phyloP scores from a whole-genome alignment of 805 yeast species.

The Ogataea ganodermae region DNA sequence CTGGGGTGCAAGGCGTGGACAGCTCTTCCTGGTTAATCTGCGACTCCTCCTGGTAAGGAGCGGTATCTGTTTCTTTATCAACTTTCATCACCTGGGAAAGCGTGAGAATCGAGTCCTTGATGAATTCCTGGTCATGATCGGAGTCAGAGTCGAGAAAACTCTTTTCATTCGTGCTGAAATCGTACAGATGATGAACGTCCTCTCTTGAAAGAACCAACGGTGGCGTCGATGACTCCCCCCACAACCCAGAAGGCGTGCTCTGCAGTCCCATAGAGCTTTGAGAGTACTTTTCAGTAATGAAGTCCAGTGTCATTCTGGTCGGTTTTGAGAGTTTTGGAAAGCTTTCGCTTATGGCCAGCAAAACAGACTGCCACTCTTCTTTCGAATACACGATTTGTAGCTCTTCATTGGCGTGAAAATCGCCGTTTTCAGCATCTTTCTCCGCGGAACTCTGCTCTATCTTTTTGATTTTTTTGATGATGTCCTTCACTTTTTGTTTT shows the following conservation, averaged over 20 bases:
- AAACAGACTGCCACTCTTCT: conserved; percentile 33
- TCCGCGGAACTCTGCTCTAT: conserved; percentile 15
- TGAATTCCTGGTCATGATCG: conserved; percentile 1
- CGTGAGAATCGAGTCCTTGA: conserved; percentile 15
- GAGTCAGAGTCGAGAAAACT: conserved; percentile 21
- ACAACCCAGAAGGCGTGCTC: conserved; percentile 8
- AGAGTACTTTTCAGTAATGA: conserved; percentile 26
- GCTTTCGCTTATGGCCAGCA: conserved; percentile 23
- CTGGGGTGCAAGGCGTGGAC: conserved; percentile 20
- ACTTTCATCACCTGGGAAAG: conserved; percentile 21
- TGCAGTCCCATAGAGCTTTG: conserved; percentile 6
- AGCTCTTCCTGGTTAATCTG: neutral
- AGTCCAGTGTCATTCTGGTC: conserved; percentile 28
- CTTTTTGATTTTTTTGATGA: conserved; percentile 25
- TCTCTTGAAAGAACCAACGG: conserved; percentile 22
- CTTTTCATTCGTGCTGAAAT: conserved; percentile 19
- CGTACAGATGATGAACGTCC: conserved; percentile 22
- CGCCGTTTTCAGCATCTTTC: neutral
- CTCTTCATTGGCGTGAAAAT: conserved; percentile 7
- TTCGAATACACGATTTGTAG: conserved; percentile 27
- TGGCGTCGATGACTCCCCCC: conserved; percentile 23
- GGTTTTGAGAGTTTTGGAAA: conserved; percentile 31
- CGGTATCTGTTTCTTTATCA: neutral
- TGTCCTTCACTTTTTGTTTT: conserved; percentile 32
- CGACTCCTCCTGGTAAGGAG: neutral